Evolutionary conservation across 1,284 basidiomycete genomes (phyloP).

Genomic region (Chondrostereum purpureum): DNA sequence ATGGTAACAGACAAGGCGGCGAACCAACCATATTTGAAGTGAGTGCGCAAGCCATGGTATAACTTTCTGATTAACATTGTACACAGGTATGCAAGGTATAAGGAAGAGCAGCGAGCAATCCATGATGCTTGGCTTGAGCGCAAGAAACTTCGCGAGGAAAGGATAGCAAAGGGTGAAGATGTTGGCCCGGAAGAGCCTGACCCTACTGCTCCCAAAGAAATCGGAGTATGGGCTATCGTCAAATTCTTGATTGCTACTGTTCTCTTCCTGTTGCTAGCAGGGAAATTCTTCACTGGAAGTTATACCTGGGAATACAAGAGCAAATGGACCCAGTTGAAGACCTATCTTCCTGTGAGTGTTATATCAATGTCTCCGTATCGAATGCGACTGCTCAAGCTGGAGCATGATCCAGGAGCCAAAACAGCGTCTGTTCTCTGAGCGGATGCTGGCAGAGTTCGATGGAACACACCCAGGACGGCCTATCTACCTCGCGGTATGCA

Average conservation of each 20-base stretch:
- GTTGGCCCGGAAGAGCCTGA: conserved; percentile 1
- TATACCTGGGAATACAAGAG: conserved; percentile 13
- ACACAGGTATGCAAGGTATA: conserved; percentile 65
- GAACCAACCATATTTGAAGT: conserved; percentile 78
- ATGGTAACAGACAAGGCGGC: conserved; percentile 72
- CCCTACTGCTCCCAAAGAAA: conserved; percentile 4
- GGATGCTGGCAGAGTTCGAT: conserved; percentile 65
- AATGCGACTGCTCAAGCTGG: not conserved
- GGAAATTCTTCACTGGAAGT: conserved; percentile 14
- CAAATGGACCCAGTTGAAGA: conserved; percentile 39
- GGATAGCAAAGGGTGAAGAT: conserved; percentile 51
- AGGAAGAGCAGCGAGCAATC: conserved; percentile 49
- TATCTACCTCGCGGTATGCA: conserved; percentile 73
- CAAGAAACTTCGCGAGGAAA: conserved; percentile 64
- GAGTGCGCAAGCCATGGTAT: too few species aligned
- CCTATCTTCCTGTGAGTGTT: conserved; percentile 52
- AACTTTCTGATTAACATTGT: too few species aligned
- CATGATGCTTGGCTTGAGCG: conserved; percentile 65
- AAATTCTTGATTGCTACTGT: conserved; percentile 10
- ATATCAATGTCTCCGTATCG: conserved; percentile 6
- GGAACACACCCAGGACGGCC: conserved; percentile 67
- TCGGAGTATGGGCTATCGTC: conserved; percentile 5
- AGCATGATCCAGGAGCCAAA: conserved; percentile 33
- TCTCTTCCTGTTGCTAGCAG: conserved; percentile 9
- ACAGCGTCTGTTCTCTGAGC: conserved; percentile 70